Base-by-base conservation (phyloP, 2,329 filamentous ascomycete genomes). In the Beauveria rudraprayagi region DNA sequence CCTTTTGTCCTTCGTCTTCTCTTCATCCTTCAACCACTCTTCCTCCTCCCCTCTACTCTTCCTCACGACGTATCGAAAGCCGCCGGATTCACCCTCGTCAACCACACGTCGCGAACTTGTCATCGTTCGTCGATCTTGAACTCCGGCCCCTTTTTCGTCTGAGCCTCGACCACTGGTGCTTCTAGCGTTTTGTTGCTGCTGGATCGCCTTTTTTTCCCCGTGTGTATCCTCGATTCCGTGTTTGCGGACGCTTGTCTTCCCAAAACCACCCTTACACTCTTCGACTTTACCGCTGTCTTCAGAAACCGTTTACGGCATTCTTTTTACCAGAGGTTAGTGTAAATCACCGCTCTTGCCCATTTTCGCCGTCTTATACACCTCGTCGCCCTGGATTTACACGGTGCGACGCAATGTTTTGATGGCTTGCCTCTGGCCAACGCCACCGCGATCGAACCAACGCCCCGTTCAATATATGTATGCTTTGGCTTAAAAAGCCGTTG, bases 51-150 rank as follows among this genome's bases (percentile, higher is more conserved):
- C 63, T 63, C 61, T 60, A 34, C 34, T 64, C 63, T 50, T 63
- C 62, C 67, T 67, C 68, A 70, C 71, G 70, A 70, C 63, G 67
- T 66, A 64, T 70, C 70, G 73, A 75, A 74, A 73, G 47, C 64
- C 60, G 54, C 43, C 56, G 61, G 53, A 59, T 59, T 62, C 60
- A 56, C 19, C n/a, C 28, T 52, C 43, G 61, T 41, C 61, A 62
- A 62, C 56, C n/a, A 3, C 10, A 19, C 10, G 55, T 59, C 61
- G 14, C 55, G 56, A 62, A 58, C 55, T 62, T 60, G 63, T 64
- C 64, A 63, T 57, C 55, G 65, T 70, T 70, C 69, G 68, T 71
- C 63, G 69, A 70, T 66, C 52, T 60, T 64, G 70, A 67, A 67
- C 71, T 71, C 68, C 62, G 69, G 69, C 68, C 63, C 41, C 34